phyloP scores from a whole-genome alignment of 371 early-diverging fungal genomes.

The Mortierella sp. region DNA sequence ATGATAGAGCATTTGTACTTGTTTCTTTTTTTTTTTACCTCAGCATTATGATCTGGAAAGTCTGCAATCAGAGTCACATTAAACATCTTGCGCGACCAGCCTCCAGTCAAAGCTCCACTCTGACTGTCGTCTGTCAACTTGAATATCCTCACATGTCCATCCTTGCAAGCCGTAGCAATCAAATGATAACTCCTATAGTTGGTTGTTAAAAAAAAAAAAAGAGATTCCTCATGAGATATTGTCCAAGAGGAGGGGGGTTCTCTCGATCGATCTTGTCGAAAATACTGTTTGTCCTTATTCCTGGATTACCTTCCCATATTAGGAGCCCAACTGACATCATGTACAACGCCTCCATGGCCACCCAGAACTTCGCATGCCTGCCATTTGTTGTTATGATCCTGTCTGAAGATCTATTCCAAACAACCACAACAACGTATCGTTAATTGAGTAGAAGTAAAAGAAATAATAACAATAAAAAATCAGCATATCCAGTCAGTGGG shows the following conservation, averaged over 20 bases:
- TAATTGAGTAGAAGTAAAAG: not conserved
- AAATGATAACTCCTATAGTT: conserved; percentile 79
- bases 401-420: conserved; percentile 62
- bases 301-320: conserved; percentile 74
- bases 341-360: conserved; percentile 78
- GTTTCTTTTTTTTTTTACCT: conserved; percentile 46
- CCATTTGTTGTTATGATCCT: conserved; percentile 76
- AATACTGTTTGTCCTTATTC: not conserved
- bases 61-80: conserved; percentile 69
- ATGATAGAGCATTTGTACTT: conserved; percentile 11
- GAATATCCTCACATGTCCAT: conserved; percentile 87
- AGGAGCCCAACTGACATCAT: conserved; percentile 91
- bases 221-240: not conserved
- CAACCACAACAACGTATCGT: not conserved
- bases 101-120: conserved; percentile 34
- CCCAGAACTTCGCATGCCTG: conserved; percentile 67
- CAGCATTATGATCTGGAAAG: conserved; percentile 77
- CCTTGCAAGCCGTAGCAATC: conserved; percentile 92
- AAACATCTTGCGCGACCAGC: conserved; percentile 56
- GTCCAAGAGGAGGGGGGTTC: too few relatives aligned
- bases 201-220: conserved; percentile 1
- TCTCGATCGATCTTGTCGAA: too few relatives aligned
- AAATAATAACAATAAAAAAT: conserved; percentile 3
- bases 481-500: too few relatives aligned
- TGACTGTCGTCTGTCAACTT: conserved; percentile 69